phyloP scores from a whole-genome alignment of 1,284 basidiomycete species.

The Vanrija sp. region DNA sequence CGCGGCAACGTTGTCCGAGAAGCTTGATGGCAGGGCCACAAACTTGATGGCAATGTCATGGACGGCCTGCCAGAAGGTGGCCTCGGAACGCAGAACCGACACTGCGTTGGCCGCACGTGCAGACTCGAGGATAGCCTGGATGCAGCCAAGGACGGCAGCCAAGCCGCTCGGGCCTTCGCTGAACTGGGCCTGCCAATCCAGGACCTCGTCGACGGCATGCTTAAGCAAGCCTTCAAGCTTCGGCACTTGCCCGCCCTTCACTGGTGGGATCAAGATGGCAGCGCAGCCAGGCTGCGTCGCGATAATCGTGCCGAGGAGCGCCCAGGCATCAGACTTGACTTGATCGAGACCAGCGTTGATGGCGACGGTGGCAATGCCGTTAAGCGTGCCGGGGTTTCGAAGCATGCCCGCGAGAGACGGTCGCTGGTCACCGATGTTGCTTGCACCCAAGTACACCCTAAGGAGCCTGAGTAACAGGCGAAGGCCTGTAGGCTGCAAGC shows the following conservation, averaged over 20 bases:
- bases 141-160: slow-evolving; percentile 69
- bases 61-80: slow-evolving; percentile 36
- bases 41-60: slow-evolving; percentile 31
- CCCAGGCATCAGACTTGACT: slow-evolving; percentile 73
- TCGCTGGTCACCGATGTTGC: slow-evolving; percentile 21
- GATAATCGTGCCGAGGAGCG: slow-evolving; percentile 73
- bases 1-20: slow-evolving; percentile 31
- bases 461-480: slow-evolving; percentile 25
- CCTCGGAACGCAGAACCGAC: slow-evolving; percentile 21
- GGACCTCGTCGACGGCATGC: slow-evolving; percentile 58
- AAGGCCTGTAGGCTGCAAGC: slow-evolving; percentile 20
- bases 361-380: slow-evolving; percentile 18
- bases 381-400: slow-evolving; percentile 27
- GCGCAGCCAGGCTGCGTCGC: slow-evolving; percentile 85
- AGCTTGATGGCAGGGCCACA: slow-evolving; percentile 33
- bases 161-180: slow-evolving; percentile 70
- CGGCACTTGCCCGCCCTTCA: slow-evolving; percentile 39
- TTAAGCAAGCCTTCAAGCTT: slow-evolving; percentile 44
- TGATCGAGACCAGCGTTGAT: slow-evolving; percentile 23
- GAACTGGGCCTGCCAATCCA: slow-evolving; percentile 65
- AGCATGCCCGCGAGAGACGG: slow-evolving; percentile 40
- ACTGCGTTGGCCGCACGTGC: slow-evolving; percentile 25
- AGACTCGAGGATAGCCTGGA: slow-evolving; percentile 59
- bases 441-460: slow-evolving; percentile 32
- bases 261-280: slow-evolving; percentile 70